Base-by-base conservation (phyloP, 1,139 yeast species). In the Tardiomyces digboiensis region DNA sequence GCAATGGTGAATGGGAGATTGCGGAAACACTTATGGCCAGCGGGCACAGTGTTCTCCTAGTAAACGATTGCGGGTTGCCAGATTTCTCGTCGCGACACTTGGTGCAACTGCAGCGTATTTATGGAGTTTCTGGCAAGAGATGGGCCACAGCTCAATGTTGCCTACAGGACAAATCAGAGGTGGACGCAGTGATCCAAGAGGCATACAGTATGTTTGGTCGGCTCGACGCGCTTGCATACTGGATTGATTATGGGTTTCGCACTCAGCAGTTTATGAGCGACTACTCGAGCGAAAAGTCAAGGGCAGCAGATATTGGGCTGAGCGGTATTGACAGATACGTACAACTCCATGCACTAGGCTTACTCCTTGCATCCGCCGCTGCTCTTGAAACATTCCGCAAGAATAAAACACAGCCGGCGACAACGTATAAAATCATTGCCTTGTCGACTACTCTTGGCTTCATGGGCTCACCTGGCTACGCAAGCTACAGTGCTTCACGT, bases 401-500 rank as follows among this genome's bases (percentile, higher is more conserved):
- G 10, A 26, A 26, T 8, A 4, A 26, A 16, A 16, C 16, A 26
- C 16, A 4, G 33, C 8, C 33, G 10, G 14, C 33, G 33, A 26
- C 33, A 16, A 26, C 33, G 10, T 16, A 26, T 16, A 26, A 26
- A 16, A 45, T 45, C 18, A 38, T 45, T 10, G 36, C 37, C 10
- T 36, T 45, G 19, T 22, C 42, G 13, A 44, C 47, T 19, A 29
- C 46, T 2, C 49, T 53, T 12, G 54, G 55, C 21, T 42, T 46
- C 26, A 40, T 46, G 20, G 53, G 53, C 16, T 42, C 45, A 18
- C 54, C 54, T 13, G 54, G 54, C 6, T 29, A 49, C 38, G 54
- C 49, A 3, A 48, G 53, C 37, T 51, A 45, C 41, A 39, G 50
- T 16, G 54, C 50, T 16, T 47, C 54, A 14, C 51, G 51, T 43